phyloP scores from a whole-genome alignment of 2,329 filamentous ascomycete species.

The Sodiomyces alkalinus region DNA sequence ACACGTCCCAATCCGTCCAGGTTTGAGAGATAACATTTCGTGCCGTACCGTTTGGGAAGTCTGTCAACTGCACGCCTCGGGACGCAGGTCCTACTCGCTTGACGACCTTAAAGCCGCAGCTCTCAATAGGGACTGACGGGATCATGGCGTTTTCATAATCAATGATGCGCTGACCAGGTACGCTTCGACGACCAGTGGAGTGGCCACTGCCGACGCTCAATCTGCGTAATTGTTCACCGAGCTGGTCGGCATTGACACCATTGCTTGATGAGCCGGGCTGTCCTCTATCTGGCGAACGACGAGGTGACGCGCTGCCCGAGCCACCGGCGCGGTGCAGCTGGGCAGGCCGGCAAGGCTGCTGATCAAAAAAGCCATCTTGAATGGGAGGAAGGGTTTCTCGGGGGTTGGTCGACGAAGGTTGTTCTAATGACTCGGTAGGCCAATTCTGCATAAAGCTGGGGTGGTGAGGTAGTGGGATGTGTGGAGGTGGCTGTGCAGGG shows the following conservation, averaged over 20 bases:
- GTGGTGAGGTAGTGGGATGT: conserved; percentile 16
- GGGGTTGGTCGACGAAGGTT: conserved; percentile 21
- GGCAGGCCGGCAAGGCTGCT: conserved; percentile 23
- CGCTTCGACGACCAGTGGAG: conserved; percentile 4
- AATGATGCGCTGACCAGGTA: conserved; percentile 37
- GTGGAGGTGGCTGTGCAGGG: conserved; percentile 33
- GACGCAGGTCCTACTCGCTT: conserved; percentile 26
- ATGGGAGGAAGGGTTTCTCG: conserved; percentile 16
- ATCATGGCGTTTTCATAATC: conserved; percentile 47
- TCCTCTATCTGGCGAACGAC: conserved; percentile 17
- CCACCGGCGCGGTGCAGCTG: conserved; percentile 16
- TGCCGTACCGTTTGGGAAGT: conserved; percentile 85
- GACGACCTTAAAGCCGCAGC: conserved; percentile 39
- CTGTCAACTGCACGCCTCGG: conserved; percentile 27
- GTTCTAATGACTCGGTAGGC: conserved; percentile 30
- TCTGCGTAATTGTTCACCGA: conserved; percentile 36
- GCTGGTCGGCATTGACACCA: conserved; percentile 23
- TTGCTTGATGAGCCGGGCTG: conserved; percentile 9
- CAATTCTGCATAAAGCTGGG: conserved; percentile 51
- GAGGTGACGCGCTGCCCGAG: conserved; percentile 21
- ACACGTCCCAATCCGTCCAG: too few relatives aligned
- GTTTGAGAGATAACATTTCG: too few relatives aligned
- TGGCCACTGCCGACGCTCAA: conserved; percentile 26
- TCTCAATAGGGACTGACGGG: conserved; percentile 28
- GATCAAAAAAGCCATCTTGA: conserved; percentile 43